These are phyloP conservation scores for Wickerhamomyces tratensis DNA, from an alignment of 805 yeast genomes.

Conservation along the genomic window DNA sequence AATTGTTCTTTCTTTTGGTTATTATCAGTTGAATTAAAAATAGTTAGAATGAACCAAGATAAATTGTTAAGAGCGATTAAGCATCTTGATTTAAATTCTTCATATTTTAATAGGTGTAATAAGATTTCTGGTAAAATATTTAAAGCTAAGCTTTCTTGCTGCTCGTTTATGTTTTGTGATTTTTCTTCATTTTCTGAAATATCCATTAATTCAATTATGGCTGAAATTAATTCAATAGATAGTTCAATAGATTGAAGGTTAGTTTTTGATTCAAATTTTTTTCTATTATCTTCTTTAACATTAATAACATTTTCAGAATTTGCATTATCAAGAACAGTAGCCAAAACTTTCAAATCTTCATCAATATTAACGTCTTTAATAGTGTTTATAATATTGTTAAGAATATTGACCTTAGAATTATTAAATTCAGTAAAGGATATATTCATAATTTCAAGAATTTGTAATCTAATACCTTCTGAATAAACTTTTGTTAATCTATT, in stretches of 20 bases:
- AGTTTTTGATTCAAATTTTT: slow-evolving; percentile 35
- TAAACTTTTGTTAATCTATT: slow-evolving; percentile 25
- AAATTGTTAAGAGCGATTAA: slow-evolving; percentile 65
- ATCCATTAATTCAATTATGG: slow-evolving; percentile 52
- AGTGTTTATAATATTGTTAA: slow-evolving; percentile 14
- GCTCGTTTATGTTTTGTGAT: slow-evolving; percentile 1
- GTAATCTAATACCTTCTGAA: slow-evolving; percentile 28
- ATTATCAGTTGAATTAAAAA: slow-evolving; percentile 7
- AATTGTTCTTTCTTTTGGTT: neutral
- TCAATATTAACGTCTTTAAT: slow-evolving; percentile 23
- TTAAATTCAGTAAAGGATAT: slow-evolving; percentile 5
- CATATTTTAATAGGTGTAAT: slow-evolving; percentile 27
- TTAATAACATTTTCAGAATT: slow-evolving; percentile 4
- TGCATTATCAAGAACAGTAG: slow-evolving; percentile 24
- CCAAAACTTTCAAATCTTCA: slow-evolving; percentile 19
- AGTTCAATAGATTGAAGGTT: slow-evolving; percentile 59
- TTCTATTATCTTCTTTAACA: slow-evolving; percentile 27
- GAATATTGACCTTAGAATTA: slow-evolving; percentile 14
- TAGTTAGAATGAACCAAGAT: slow-evolving; percentile 40
- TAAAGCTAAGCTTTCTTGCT: slow-evolving; percentile 10
- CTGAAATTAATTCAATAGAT: slow-evolving; percentile 67
- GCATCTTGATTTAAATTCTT: slow-evolving; percentile 44
- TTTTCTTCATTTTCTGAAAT: slow-evolving; percentile 8
- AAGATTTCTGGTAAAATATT: slow-evolving; percentile 25
- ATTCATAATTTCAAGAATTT: slow-evolving; percentile 22